A percentile compares a stretch with the other conserved stretches of the same genome.
These are phyloP conservation scores for Bruguiera parviflora DNA, from an alignment of 345 rosid genomes.

Conservation along the genomic window DNA sequence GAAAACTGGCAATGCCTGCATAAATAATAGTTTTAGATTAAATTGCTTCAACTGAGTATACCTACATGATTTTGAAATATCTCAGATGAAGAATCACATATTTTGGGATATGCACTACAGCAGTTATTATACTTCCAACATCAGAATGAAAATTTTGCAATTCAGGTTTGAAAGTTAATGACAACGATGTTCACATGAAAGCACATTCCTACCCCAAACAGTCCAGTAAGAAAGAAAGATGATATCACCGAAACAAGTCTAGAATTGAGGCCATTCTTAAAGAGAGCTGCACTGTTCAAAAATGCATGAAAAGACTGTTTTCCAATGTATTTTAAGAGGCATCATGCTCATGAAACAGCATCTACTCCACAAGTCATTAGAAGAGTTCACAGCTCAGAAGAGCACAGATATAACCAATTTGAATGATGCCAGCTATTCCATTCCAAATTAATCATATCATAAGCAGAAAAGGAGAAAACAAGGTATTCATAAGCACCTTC, in stretches of 20 bases:
- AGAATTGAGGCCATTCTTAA: not conserved
- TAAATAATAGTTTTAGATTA: conserved; percentile 4
- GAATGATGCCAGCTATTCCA: not conserved
- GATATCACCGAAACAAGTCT: not conserved
- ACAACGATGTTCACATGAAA: not conserved
- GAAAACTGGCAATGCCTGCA: conserved; percentile 88
- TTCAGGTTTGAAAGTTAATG: not conserved
- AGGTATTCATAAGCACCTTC: conserved; percentile 44
- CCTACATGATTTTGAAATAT: not conserved
- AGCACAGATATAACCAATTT: not conserved
- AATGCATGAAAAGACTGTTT: not conserved
- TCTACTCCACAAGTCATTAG: no score
- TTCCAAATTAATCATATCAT: not conserved
- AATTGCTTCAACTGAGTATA: not conserved
- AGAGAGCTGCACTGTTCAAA: no score
- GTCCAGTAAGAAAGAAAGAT: not conserved
- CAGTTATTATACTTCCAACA: not conserved
- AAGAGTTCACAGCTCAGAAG: no score
- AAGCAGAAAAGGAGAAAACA: not conserved
- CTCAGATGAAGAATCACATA: no score
- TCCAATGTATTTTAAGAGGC: not conserved
- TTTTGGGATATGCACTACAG: no score
- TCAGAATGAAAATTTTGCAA: not conserved
- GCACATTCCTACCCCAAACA: not conserved
- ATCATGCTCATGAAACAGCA: not conserved